Evolutionary conservation across 345 rosid genomes (phyloP).

Genomic region (Citrus trifoliata): DNA sequence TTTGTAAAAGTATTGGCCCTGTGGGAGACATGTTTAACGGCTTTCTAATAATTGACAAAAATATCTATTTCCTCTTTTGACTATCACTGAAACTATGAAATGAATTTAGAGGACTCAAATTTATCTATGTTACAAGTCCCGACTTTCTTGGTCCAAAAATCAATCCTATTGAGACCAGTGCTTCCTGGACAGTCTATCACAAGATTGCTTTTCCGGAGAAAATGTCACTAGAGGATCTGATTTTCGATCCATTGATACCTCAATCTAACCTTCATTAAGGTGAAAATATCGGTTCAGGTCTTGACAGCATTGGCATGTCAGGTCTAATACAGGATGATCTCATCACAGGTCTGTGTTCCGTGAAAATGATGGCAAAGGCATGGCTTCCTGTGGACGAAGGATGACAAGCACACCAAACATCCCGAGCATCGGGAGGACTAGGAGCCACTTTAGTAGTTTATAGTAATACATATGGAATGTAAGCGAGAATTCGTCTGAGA

Average conservation of each 20-base stretch:
- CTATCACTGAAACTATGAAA: background rate
- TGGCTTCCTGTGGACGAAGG: conserved; percentile 86
- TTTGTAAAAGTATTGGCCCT: no score
- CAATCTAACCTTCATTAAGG: background rate
- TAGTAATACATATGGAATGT: conserved; percentile 98
- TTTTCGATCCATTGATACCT: background rate
- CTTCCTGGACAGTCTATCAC: background rate
- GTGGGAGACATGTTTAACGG: no score
- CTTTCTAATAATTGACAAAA: background rate
- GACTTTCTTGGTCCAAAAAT: conserved; percentile 16
- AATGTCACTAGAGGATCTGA: background rate
- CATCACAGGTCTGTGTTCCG: conserved; percentile 74
- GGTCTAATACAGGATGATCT: background rate
- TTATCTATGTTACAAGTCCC: conserved; percentile 33
- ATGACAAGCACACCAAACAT: conserved; percentile 88
- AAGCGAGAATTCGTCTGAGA: conserved; percentile 93
- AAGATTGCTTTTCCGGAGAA: background rate
- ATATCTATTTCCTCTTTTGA: background rate
- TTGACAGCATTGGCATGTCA: background rate
- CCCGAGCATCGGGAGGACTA: conserved; percentile 95
- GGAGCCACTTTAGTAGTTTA: conserved; percentile 94
- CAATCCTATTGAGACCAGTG: background rate
- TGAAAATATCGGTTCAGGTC: background rate
- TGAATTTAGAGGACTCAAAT: conserved; percentile 3
- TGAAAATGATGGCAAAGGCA: conserved; percentile 90